Base-by-base conservation (phyloP, 2,329 filamentous ascomycete genomes). In the Exophiala viscosa region DNA sequence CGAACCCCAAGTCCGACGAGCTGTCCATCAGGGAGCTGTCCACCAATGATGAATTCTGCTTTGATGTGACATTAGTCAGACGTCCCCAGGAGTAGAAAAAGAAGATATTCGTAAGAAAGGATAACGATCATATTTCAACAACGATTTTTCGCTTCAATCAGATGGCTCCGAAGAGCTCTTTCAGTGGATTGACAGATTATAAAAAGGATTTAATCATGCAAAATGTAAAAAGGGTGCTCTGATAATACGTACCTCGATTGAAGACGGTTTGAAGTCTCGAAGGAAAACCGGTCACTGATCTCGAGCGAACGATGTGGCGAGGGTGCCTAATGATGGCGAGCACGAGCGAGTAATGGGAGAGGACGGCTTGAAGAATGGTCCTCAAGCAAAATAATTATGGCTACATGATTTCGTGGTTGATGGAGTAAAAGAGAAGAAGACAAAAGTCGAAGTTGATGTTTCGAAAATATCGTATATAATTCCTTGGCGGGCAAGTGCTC, bases 181-280 rank as follows among this genome's bases (percentile, higher is more conserved):
- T 88, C 85, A 87, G 86, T 78, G 83, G 86, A 89, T 88, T 89
- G 86, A 89, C 86, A 89, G 86, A 89, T 88, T 83, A 76, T 71
- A 71, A 74, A 56, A 54, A 74, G 73, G 73, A 67, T 77, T 73
- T 83, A 82, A 84, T 87, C 85, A 87, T 87, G 68, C 45, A 42
- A 58, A 42, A 36, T 17, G 32, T 17, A 14, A 14, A 15, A n/a
- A 32, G 13, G 23, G 18, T 13, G 5, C 15, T 45, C n/a, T 23
- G 18, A 11, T 23, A 11, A 13, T 20, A 42, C 10, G 9, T n/a
- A 23, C 40, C 40, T 23, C 40, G 40, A 14, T n/a, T 31, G 17
- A 4, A 28, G 14, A 13, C 11, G 36, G 38, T 23, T 18, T 3
- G 3, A 10, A 33, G 17, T 15, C 38, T 41, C 17, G 18, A 18